Conservation (phyloP, 345 rosid species). For the Arabidopsis suecica region DNA sequence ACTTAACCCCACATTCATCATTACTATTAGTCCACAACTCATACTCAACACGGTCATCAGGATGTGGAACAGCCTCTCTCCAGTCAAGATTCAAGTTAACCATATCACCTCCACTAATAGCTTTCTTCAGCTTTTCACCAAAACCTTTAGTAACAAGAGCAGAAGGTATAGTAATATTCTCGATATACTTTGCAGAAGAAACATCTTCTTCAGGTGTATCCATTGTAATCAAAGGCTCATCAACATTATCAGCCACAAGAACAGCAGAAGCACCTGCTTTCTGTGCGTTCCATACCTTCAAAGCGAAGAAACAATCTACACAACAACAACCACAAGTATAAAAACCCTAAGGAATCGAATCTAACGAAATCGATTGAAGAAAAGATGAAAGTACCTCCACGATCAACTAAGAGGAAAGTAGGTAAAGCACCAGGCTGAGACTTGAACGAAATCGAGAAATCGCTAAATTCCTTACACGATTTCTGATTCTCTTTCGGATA, state of each 20-base stretch:
- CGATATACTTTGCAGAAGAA: slow-evolving; percentile 71
- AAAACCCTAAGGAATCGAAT: too few relatives aligned
- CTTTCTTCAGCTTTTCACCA: slow-evolving; percentile 78
- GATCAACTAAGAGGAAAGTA: slow-evolving; percentile 79
- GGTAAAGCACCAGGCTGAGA: slow-evolving; percentile 89
- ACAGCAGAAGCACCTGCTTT: slow-evolving; percentile 97
- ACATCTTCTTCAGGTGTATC: slow-evolving; percentile 81
- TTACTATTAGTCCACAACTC: slow-evolving; percentile 97
- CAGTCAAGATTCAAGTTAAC: slow-evolving; percentile 96
- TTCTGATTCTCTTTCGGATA: slow-evolving; percentile 78
- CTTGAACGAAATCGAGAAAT: slow-evolving; percentile 64
- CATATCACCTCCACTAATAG: slow-evolving; percentile 72
- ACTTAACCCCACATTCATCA: slow-evolving; percentile 92
- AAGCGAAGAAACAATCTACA: slow-evolving; percentile 93
- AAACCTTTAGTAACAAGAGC: slow-evolving; percentile 85
- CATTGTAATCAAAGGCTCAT: slow-evolving; percentile 91
- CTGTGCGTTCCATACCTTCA: slow-evolving; percentile 97
- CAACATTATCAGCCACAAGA: slow-evolving; percentile 86
- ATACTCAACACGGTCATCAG: slow-evolving; percentile 96
- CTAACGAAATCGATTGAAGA: neutral
- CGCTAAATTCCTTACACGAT: slow-evolving; percentile 73
- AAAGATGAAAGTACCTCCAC: slow-evolving; percentile 67
- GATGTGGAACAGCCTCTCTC: slow-evolving; percentile 99
- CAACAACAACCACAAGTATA: neutral
- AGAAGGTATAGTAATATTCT: slow-evolving; percentile 94